phyloP scores from a whole-genome alignment of 2,329 filamentous ascomycete genomes.

The Cercospora sp. region DNA sequence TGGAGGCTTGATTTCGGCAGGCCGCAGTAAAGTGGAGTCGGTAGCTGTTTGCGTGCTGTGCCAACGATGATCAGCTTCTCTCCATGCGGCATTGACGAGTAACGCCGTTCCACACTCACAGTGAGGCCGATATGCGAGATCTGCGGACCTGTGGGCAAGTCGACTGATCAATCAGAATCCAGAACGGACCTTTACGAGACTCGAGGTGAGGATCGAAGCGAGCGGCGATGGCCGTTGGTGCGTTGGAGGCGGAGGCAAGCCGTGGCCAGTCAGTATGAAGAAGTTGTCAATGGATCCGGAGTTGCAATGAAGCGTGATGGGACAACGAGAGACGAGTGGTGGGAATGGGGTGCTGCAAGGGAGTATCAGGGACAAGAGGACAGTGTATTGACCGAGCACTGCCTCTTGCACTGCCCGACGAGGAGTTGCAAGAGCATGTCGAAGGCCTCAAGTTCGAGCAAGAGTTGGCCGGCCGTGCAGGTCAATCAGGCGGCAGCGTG shows the following conservation, averaged over 20 bases:
- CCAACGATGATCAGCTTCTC: not conserved
- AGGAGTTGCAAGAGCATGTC: conserved; percentile 17
- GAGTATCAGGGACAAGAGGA: conserved; percentile 1
- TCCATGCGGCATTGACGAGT: not conserved
- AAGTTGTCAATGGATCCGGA: conserved; percentile 37
- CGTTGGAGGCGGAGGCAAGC: not conserved
- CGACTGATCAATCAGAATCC: not conserved
- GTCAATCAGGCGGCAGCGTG: conserved; percentile 1
- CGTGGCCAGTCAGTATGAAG: conserved; percentile 33
- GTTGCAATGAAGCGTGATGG: conserved; percentile 32
- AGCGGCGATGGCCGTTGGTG: conserved; percentile 3
- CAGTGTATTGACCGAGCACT: conserved; percentile 17
- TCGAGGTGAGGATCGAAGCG: conserved; percentile 14
- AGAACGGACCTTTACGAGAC: not conserved
- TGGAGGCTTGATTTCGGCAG: conserved; percentile 3
- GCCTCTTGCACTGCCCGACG: conserved; percentile 22
- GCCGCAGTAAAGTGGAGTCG: conserved; percentile 12
- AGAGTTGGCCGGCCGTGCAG: conserved; percentile 8
- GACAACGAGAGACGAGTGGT: conserved; percentile 27
- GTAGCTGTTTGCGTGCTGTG: conserved; percentile 5
- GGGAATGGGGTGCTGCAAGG: conserved; percentile 25
- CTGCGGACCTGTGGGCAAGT: not conserved
- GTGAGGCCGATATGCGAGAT: not conserved
- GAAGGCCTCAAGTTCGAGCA: conserved; percentile 4
- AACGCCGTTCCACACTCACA: not conserved